Base-by-base conservation (phyloP, 2,329 filamentous ascomycete genomes). In the Calonectria pteridis region DNA sequence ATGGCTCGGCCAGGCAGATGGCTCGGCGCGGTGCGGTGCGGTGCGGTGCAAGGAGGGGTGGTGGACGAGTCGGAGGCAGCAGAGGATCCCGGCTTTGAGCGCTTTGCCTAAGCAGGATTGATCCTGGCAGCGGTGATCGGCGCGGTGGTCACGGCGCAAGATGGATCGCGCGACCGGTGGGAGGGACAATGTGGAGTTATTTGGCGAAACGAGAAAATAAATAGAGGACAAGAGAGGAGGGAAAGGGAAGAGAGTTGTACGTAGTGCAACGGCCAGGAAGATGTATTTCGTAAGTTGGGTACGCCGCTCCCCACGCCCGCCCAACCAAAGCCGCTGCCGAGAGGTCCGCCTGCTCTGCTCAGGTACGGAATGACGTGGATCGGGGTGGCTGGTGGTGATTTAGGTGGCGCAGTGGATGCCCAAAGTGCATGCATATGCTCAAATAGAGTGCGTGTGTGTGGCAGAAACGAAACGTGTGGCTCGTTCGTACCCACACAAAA, bases 361-460 rank as follows among this genome's bases (percentile, higher is more conserved):
- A 51, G 49, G 35, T 46, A 70, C 58, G 33, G 49, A 73, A 81
- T 79, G 79, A 81, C 78, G 79, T 80, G 78, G 79, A 77, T 75
- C 75, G 65, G 71, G 66, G 77, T 80, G 79, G 79, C 79, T 80
- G 75, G 78, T 77, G 70, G 33, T 40, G 31, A 49, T 20, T 37
- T 51, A n/a, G 72, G 77, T 80, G 78, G 76, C 71, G 71, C 73
- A 63, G 64, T 13, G 59, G 59, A 64, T 76, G 76, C 76, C 75
- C 73, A 73, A 74, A 74, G 69, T 51, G 70, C 72, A 63, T 64
- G 59, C 59, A 64, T 64, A 64, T 28, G 74, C 43, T 23, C 14
- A 62, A 62, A 40, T 26, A 62, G 33, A 62, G 69, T 72, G 69
- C 67, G 67, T 65, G 59, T 11, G 51, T 64, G 59, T 49, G 59